Base-by-base conservation (phyloP, 2,329 filamentous ascomycete genomes). In the Cytospora schulzeri region DNA sequence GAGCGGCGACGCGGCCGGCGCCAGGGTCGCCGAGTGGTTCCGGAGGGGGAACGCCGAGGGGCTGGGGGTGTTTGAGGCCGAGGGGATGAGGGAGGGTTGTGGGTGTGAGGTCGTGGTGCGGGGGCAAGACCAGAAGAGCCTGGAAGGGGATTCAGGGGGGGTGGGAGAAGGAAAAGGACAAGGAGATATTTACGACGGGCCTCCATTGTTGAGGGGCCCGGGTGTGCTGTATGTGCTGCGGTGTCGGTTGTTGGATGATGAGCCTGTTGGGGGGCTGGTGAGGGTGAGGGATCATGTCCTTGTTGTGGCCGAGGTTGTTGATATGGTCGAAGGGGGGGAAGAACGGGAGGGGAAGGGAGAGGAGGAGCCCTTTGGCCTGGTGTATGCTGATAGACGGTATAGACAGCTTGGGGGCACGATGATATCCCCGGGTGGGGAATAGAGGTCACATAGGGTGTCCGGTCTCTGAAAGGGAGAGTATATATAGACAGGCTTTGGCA, bases 231-330 rank as follows among this genome's bases (percentile, higher is more conserved):
- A 81, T 68, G 80, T 55, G 26, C 62, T 84, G 50, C 71, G 74
- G 66, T 84, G 81, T 59, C 72, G 68, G 66, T 69, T 84, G 19
- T 60, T 83, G 17, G 71, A 72, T 15, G 79, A 80, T 29, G 75
- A 76, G 51, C 74, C 78, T 0, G 64, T 70, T 9, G 68, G 68
- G 5, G 82, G 82, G 0, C 68, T 85, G 17, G 70, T 84, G n/a
- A 73, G 71, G 51, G 81, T 85, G 11, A 73, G 80, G 51, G 83
- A 85, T 63, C 82, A 84, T 72, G 78, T 83, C 12, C 79, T 85
- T 66, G 81, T 84, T 7, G 75, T 84, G 1, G 83, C 80, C 5
- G 81, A 85, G 71, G 81, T 85, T 53, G 64, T 79, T 45, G 80
- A 80, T 61, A 80, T 83, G 62, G 66, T 79, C 9, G 73, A 75